phyloP scores from a whole-genome alignment of 108 stramenopile genomes.

The Skeletonema costatum region DNA sequence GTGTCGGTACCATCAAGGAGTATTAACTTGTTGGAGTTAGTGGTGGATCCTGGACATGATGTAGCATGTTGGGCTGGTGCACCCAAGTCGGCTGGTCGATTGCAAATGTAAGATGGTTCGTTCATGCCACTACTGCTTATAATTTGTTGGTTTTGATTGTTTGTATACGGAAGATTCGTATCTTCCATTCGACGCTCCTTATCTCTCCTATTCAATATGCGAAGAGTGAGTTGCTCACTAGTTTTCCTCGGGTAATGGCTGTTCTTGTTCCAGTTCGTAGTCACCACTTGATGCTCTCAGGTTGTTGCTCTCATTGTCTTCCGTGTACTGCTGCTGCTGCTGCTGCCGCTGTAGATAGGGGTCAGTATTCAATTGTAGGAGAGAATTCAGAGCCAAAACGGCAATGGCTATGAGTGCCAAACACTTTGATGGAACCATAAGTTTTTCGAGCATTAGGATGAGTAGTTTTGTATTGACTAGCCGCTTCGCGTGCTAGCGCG shows the following conservation, averaged over 20 bases:
- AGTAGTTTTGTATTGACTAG: too few species aligned
- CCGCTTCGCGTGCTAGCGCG: too few species aligned
- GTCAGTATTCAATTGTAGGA: not conserved
- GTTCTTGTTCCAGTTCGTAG: not conserved
- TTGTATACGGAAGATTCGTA: not conserved
- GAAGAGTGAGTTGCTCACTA: not conserved
- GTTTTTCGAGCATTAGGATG: too few species aligned
- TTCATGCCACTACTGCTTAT: not conserved
- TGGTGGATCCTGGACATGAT: constrained; percentile 5
- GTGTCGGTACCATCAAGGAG: constrained; percentile 5
- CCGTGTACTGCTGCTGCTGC: not conserved
- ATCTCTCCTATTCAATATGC: not conserved
- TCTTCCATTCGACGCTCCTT: not conserved
- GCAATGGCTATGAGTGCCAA: not conserved
- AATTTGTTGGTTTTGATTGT: not conserved
- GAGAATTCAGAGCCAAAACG: not conserved
- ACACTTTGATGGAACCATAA: not conserved
- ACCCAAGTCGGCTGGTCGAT: constrained; percentile 11
- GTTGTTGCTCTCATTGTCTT: too few species aligned
- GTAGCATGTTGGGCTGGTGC: not conserved
- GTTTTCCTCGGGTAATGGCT: not conserved
- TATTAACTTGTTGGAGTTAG: not conserved
- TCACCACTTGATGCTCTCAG: not conserved
- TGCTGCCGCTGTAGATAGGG: not conserved
- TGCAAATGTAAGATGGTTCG: constrained; percentile 2